Conservation (phyloP, 306 rosid species). For the Elaeagnus macrophylla region DNA sequence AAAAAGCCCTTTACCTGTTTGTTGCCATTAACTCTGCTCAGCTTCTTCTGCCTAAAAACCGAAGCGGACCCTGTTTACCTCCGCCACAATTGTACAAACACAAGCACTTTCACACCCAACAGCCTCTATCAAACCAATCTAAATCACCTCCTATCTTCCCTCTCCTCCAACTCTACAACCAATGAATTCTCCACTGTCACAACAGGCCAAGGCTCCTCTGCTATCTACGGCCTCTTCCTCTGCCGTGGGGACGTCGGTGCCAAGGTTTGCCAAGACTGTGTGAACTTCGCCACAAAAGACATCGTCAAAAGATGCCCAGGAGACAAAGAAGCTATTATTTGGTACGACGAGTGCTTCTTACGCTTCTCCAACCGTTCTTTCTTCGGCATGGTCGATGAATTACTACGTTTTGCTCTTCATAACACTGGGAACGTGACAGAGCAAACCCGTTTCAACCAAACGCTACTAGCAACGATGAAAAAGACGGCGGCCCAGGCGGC, state of each 20-base stretch:
- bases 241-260: slow-evolving; percentile 21
- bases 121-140: slow-evolving; percentile 25
- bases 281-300: background rate
- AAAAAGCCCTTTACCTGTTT: background rate
- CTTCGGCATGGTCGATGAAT: background rate
- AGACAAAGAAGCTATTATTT: background rate
- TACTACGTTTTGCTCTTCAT: rapidly evolving
- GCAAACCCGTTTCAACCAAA: background rate
- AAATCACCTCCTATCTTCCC: slow-evolving; percentile 30
- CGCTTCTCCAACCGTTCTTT: slow-evolving; percentile 15
- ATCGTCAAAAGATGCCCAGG: background rate
- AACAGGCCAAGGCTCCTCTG: background rate
- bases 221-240: slow-evolving; percentile 12
- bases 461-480: background rate
- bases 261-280: slow-evolving; percentile 5
- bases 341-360: slow-evolving; percentile 21
- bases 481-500: background rate
- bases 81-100: background rate
- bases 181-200: slow-evolving; percentile 14
- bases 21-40: background rate
- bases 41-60: slow-evolving; percentile 16
- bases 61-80: slow-evolving; percentile 23
- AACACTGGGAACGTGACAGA: background rate
- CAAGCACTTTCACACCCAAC: slow-evolving; percentile 13
- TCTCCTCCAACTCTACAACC: slow-evolving; percentile 36